Evolutionary conservation across 1,284 basidiomycete species (phyloP).

Genomic region (Flammula alnicola): DNA sequence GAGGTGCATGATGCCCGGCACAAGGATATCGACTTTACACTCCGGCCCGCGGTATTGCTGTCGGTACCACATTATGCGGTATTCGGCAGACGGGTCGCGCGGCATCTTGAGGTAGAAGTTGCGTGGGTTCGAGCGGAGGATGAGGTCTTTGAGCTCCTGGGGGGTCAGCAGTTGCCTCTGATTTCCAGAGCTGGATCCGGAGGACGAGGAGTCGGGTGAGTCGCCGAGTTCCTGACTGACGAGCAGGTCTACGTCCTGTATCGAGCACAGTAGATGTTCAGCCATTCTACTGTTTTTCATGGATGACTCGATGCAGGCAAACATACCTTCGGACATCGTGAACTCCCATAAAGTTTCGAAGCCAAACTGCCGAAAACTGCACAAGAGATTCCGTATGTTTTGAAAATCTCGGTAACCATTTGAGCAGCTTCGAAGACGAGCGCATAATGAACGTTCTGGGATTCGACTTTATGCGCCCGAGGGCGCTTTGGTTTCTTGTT

Average conservation of each 20-base stretch:
- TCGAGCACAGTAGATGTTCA: background rate
- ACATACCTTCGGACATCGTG: constrained; percentile 38
- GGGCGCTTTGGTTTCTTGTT: constrained; percentile 13
- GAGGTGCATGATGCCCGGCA: constrained; percentile 34
- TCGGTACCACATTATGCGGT: constrained; percentile 36
- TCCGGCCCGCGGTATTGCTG: constrained; percentile 25
- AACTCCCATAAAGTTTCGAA: constrained; percentile 39
- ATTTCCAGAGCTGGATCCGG: too few relatives aligned
- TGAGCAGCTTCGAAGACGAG: constrained; percentile 36
- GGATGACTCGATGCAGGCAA: background rate
- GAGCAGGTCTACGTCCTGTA: constrained; percentile 44
- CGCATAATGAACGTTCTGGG: constrained; percentile 27
- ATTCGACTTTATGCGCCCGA: constrained; percentile 19
- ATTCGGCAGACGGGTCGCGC: constrained; percentile 33
- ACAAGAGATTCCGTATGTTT: constrained; percentile 27
- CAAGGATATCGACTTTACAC: constrained; percentile 40
- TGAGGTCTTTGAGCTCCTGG: constrained; percentile 26
- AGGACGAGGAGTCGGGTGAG: background rate
- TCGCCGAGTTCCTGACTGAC: constrained; percentile 31
- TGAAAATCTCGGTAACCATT: constrained; percentile 30
- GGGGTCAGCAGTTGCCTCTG: constrained; percentile 13
- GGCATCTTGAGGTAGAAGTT: constrained; percentile 37
- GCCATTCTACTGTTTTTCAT: background rate
- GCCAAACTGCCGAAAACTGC: constrained; percentile 43
- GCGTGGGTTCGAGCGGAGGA: constrained; percentile 26